phyloP scores from a whole-genome alignment of 352 stramenopile genomes.

The Phytophthora colocasiae region DNA sequence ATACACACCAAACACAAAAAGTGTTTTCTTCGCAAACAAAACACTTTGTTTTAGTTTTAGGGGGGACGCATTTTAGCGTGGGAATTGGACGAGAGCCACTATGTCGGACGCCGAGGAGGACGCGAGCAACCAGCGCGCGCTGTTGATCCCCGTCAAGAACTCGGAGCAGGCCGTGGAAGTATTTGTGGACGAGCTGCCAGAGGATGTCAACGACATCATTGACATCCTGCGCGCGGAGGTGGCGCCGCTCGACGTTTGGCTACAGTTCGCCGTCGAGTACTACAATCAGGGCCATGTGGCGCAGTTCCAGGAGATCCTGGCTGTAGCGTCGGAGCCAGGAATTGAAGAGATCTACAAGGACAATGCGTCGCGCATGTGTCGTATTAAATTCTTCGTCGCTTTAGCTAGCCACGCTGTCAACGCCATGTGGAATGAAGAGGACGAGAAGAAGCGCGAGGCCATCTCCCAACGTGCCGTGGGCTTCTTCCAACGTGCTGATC shows the following conservation, averaged over 20 bases:
- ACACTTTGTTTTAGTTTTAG: neutral
- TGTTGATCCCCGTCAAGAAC: constrained; percentile 93
- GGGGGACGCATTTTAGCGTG: constrained; percentile 19
- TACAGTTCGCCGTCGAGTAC: constrained; percentile 92
- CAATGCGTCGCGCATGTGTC: constrained; percentile 80
- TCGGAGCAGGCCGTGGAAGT: constrained; percentile 91
- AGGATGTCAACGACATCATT: constrained; percentile 93
- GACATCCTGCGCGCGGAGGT: constrained; percentile 92
- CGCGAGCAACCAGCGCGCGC: constrained; percentile 61
- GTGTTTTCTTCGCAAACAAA: too few relatives aligned
- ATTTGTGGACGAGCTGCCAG: constrained; percentile 89
- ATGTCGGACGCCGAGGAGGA: constrained; percentile 49
- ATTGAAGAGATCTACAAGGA: constrained; percentile 92
- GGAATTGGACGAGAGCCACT: constrained; percentile 23
- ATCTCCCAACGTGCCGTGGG: constrained; percentile 83
- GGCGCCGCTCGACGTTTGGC: constrained; percentile 91
- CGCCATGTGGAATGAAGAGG: constrained; percentile 90
- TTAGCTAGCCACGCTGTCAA: constrained; percentile 88
- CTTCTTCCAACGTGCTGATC: constrained; percentile 89
- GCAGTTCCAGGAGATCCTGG: constrained; percentile 89
- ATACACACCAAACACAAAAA: too few relatives aligned
- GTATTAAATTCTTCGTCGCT: constrained; percentile 92
- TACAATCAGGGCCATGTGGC: constrained; percentile 85
- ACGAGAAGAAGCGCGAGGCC: constrained; percentile 87
- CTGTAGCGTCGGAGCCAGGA: constrained; percentile 77